Base-by-base conservation (phyloP, 148 eudicot species). In the Rhododendron henanense region DNA sequence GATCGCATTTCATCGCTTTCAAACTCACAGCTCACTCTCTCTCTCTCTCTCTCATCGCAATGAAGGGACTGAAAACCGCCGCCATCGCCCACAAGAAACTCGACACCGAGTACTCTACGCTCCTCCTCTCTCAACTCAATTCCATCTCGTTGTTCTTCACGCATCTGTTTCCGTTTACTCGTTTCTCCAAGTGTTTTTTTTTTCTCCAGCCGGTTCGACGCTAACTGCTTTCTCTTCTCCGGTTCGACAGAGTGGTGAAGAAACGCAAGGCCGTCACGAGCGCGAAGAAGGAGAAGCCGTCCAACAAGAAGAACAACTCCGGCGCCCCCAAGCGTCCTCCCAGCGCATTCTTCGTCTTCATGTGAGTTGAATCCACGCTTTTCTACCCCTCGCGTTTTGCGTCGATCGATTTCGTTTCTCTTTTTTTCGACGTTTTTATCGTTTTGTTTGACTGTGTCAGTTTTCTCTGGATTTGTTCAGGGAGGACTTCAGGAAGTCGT, bases 301-400 rank as follows among this genome's bases (percentile, higher is more conserved):
- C 85, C 28, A 73, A 21, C 25, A 81, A 78, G 85, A 89, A 87
- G 86, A 53, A 65, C 61, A 16, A 55, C 78, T 55, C 89, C 4
- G 91, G 86, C 69, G 91, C 87, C 82, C 91, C 91, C 31, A 89
- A 87, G 81, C 89, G 89, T 81, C 91, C 91, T 81, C 39, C 79
- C 35, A 81, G 35, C 79, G 91, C 89, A 4, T 89, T 85, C 89
- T 53, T 87, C 82, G 82, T 89, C 63, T 89, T 87, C 89, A 89
- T 87, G 91, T 89, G 48, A 87, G 82, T 9, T 10, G 4, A 10
- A 67, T 41, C 53, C 19, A 2, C 15, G 28, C n/a, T n/a, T n/a
- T n/a, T n/a, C n/a, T n/a, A n/a, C n/a, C n/a, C n/a, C n/a, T n/a
- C n/a, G n/a, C n/a, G n/a, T n/a, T n/a, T n/a, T n/a, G n/a, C n/a